A percentile compares a stretch with the other conserved stretches of the same genome.
Evolutionary conservation across 805 yeast species (phyloP).

Genomic region (Yarrowia phangngaensis): DNA sequence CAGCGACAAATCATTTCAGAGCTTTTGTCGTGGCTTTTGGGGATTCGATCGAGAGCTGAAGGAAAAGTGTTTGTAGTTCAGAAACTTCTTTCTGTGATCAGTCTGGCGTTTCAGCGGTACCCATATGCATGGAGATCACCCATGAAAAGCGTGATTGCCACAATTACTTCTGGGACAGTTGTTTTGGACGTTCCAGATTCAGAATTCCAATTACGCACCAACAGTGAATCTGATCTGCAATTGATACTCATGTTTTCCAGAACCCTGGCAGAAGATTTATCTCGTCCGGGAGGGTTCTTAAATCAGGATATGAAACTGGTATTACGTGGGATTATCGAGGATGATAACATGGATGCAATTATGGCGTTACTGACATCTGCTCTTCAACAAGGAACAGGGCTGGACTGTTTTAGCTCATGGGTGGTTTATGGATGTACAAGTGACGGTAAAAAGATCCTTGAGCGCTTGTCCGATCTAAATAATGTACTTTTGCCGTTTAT

Average conservation of each 20-base stretch:
- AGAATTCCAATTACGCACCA: neutral
- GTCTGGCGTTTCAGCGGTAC: constrained; percentile 47
- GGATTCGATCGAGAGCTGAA: constrained; percentile 15
- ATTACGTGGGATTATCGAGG: constrained; percentile 17
- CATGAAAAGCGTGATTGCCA: constrained; percentile 29
- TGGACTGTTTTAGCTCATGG: constrained; percentile 22
- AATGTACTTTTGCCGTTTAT: constrained; percentile 3
- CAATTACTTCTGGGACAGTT: constrained; percentile 24
- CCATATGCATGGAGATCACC: constrained; percentile 43
- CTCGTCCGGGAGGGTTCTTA: constrained; percentile 17
- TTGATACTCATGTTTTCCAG: constrained; percentile 33
- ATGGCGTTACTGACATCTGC: constrained; percentile 4
- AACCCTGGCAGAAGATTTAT: constrained; percentile 36
- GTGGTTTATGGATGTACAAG: constrained; percentile 12
- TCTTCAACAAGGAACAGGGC: constrained; percentile 6
- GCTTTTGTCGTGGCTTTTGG: constrained; percentile 32
- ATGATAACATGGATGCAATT: constrained; percentile 18
- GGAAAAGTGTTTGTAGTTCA: constrained; percentile 46
- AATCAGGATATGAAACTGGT: constrained; percentile 19
- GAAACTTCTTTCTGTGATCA: constrained; percentile 56
- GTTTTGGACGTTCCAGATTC: constrained; percentile 3
- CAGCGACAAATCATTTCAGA: constrained; percentile 28
- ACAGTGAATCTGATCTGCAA: constrained; percentile 14
- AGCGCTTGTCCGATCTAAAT: constrained; percentile 3
- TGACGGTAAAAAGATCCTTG: constrained; percentile 5